Base-by-base conservation (phyloP, 2,329 filamentous ascomycete genomes). In the Pseudovirgaria hyperparasitica region DNA sequence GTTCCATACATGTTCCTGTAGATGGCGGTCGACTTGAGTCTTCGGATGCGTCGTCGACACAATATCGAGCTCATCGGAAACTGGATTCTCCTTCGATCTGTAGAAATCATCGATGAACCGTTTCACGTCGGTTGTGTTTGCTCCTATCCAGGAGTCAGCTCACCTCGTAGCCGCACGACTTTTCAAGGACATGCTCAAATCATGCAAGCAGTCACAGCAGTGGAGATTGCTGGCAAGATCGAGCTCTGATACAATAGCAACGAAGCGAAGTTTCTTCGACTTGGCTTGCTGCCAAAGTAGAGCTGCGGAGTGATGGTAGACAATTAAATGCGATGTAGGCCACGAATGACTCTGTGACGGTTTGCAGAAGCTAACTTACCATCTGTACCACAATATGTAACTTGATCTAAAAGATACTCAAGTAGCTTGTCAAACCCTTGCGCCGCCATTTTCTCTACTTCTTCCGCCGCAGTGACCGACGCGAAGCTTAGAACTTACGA, bases 331-430 rank as follows among this genome's bases (percentile, higher is more conserved):
- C 15, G 9, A 13, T 9, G 13, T 17, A 13, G 12, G 16, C 15
- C 24, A 26, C 12, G 10, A 13, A 14, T 15, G 16, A 12, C 10
- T 14, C 16, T 25, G 23, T 15, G 14, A 11, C 11, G 10, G 9
- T 12, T 13, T 11, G 12, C 14, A 23, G 22, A 13, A 15, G 27
- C 23, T 28, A 28, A 57, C 66, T 41, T 55, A 73, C 71, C 72
- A 59, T 63, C 56, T 27, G 60, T 58, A 36, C 70, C 70, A 37
- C 61, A 62, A 24, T 74, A 57, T 14, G 70, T 70, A 45, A 76
- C 63, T 48, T 72, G 65, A 33, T 64, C 61, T 25, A 75, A 54
- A 30, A 76, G 43, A 49, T 61, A 67, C 42, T 72, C 62, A 34
- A 75, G 58, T 37, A 76, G 50, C 26, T 64, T 59, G 43, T 71